phyloP scores from a whole-genome alignment of 148 eudicot species.

The Amaranthus palmeri region DNA sequence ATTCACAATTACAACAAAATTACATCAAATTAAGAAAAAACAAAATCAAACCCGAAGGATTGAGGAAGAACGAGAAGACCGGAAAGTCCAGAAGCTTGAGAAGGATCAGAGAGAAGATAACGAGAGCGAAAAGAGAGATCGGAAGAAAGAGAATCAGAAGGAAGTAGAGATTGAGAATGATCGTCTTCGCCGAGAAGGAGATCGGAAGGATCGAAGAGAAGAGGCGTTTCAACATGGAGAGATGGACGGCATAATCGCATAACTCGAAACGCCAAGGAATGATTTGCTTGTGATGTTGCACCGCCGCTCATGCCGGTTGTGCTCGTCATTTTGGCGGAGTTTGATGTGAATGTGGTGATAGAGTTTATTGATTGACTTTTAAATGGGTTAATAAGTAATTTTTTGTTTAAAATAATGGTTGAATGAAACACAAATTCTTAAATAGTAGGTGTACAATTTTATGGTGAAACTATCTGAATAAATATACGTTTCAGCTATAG shows the following conservation, averaged over 20 bases:
- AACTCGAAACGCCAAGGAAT: constrained; percentile 89
- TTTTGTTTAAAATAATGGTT: no score
- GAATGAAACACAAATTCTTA: no score
- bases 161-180: constrained; percentile 39
- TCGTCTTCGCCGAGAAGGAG: constrained; percentile 77
- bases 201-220: constrained; percentile 75
- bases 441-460: no score
- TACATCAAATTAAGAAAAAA: background rate
- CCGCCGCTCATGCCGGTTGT: constrained; percentile 28
- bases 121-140: constrained; percentile 53
- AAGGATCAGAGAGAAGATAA: constrained; percentile 52
- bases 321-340: background rate
- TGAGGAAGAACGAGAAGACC: constrained; percentile 96
- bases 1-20: background rate
- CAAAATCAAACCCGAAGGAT: constrained; percentile 65
- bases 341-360: background rate
- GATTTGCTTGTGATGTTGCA: constrained; percentile 36
- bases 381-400: no score
- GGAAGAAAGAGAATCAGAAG: constrained; percentile 19
- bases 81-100: constrained; percentile 66
- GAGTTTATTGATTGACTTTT: background rate
- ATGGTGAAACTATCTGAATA: no score
- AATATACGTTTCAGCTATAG: no score
- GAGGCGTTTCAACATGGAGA: constrained; percentile 76
- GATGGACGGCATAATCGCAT: constrained; percentile 90